phyloP scores from a whole-genome alignment of 768 basidiomycete species.

The Lactarius sanguifluus region DNA sequence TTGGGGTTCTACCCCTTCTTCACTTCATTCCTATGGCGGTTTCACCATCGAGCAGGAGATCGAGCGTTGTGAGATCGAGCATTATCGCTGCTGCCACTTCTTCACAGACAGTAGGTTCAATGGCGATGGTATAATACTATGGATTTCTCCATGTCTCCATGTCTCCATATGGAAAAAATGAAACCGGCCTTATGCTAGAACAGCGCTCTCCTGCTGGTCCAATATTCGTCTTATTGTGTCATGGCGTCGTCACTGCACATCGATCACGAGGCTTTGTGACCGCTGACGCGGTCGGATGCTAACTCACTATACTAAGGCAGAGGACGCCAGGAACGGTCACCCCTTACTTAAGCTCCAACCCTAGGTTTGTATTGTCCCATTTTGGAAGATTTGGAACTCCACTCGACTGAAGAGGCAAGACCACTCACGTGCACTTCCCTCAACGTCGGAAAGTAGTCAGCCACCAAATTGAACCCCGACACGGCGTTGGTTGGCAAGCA shows the following conservation, averaged over 20 bases:
- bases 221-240: too few species aligned
- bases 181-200: not conserved
- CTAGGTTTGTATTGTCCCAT: too few species aligned
- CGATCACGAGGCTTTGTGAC: not conserved
- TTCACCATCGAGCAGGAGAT: slow-evolving; percentile 8
- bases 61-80: slow-evolving; percentile 14
- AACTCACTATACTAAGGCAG: too few species aligned
- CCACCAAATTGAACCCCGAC: too few species aligned
- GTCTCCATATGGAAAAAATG: slow-evolving; percentile 7
- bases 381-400: too few species aligned
- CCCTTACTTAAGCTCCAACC: too few species aligned
- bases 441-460: too few species aligned
- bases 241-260: not conserved
- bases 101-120: slow-evolving; percentile 10
- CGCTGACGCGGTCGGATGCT: not conserved
- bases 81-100: slow-evolving; percentile 7
- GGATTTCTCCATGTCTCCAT: not conserved
- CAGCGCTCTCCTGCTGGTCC: not conserved
- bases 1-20: slow-evolving; percentile 17
- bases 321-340: too few species aligned
- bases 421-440: too few species aligned
- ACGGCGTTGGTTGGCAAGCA: too few species aligned
- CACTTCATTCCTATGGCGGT: slow-evolving; percentile 16
- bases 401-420: too few species aligned
- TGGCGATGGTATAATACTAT: slow-evolving; percentile 8